Base-by-base conservation (phyloP, 108 stramenopile genomes). In the Aurantiochytrium sp. region DNA sequence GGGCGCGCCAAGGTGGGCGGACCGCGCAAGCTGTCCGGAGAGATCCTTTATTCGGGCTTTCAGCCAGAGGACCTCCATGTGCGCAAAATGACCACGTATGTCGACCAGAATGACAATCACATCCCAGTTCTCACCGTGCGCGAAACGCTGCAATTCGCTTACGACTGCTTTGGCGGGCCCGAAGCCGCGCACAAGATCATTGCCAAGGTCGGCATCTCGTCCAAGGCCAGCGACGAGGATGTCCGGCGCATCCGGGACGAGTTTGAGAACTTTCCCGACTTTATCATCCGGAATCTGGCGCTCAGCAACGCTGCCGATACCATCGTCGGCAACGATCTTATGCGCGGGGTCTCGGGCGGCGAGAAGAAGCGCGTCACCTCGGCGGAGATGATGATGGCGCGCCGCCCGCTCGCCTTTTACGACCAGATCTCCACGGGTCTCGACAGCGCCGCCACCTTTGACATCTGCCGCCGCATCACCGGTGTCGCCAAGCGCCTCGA, bases 291-390 rank as follows among this genome's bases (percentile, higher is more conserved):
- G 8, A 86, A 54, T 2, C 87, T 95, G 22, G 94, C 95, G 10
- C 91, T 94, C 19, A 53, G 41, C 50, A 45, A 87, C 37, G 89
- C 90, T n/a, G 65, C 42, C 65, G 88, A 93, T 24, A 94, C 93
- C 37, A 69, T 91, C n/a, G 92, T 94, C 10, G 94, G 93, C 41
- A 92, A 94, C 68, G 88, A 90, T 36, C 89, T 65, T 45, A 91
- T 96, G 6, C 93, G 96, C 15, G 97, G 96, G 42, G 95, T 97
- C 45, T 92, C 91, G 41, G 96, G 97, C 5, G 97, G 97, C 15
- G 94, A 97, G 89, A 95, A 93, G 90, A 93, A 95, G 81, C 95
- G 97, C 36, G 95, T 96, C 41, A 96, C 96, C 27, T 92, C 95
- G 4, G 95, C 92, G 6, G 96, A 97, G 88, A 96, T 96, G 94